Conservation (phyloP, 805 yeast genomes). For the Suhomyces sp. region DNA sequence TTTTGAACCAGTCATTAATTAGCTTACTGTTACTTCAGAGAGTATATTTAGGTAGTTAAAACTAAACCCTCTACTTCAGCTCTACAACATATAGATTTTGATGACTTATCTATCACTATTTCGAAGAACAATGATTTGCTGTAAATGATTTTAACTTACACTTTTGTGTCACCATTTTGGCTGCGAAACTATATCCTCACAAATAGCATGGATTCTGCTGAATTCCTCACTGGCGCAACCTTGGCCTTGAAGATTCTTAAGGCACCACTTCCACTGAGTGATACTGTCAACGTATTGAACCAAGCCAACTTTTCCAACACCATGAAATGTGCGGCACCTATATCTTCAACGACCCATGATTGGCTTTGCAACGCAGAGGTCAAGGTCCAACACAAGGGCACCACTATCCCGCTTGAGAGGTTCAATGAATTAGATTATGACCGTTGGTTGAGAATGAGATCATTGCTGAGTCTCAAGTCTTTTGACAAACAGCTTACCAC, state of each 20-base stretch:
- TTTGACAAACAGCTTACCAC: not conserved
- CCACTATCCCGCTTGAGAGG: not conserved
- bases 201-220: not conserved
- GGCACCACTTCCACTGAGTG: not conserved
- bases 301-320: not conserved
- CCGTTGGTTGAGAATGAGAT: not conserved
- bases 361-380: not conserved
- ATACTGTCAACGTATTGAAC: not conserved
- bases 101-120: no score
- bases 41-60: no score
- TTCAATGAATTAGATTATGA: not conserved
- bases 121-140: no score
- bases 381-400: not conserved
- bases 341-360: not conserved
- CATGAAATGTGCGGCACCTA: not conserved
- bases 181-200: not conserved
- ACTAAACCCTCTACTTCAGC: no score
- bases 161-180: not conserved
- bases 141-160: no score
- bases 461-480: not conserved
- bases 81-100: no score
- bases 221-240: not conserved
- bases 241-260: not conserved
- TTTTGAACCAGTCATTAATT: no score
- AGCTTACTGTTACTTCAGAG: no score